These are phyloP conservation scores for Yamadazyma akitaensis DNA, from an alignment of 805 yeast species.

Conservation along the genomic window DNA sequence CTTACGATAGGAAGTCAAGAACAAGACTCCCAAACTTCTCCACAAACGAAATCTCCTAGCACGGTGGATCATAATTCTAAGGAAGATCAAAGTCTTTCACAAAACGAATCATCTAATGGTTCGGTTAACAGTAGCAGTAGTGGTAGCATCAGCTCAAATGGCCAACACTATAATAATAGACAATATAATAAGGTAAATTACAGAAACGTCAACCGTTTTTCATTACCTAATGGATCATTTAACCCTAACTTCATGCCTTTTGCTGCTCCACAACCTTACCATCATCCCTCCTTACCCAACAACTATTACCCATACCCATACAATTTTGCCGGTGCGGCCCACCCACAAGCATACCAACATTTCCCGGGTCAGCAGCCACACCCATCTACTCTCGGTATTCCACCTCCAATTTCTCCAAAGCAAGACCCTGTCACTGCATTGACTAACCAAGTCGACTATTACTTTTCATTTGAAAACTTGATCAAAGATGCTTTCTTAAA, in stretches of 20 bases:
- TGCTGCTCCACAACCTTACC: constrained; percentile 10
- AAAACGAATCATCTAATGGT: constrained; percentile 8
- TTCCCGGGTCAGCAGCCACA: constrained; percentile 3
- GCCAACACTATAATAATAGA: constrained; percentile 7
- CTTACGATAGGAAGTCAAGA: constrained; percentile 5
- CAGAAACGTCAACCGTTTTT: constrained; percentile 14
- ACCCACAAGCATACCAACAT: constrained; percentile 17
- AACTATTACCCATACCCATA: constrained; percentile 10
- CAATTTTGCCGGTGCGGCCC: constrained; percentile 10
- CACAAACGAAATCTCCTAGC: background rate
- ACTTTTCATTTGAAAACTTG: constrained; percentile 84
- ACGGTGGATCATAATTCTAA: background rate
- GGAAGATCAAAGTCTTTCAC: constrained; percentile 2
- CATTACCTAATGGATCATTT: constrained; percentile 12
- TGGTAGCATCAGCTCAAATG: constrained; percentile 4
- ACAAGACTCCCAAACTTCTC: background rate
- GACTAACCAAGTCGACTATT: constrained; percentile 75
- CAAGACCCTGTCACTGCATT: constrained; percentile 45
- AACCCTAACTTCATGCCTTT: constrained; percentile 11
- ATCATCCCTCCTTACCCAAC: constrained; percentile 15
- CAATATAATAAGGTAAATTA: constrained; percentile 10
- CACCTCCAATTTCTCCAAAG: constrained; percentile 47
- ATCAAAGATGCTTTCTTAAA: constrained; percentile 81
- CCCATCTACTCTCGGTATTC: constrained; percentile 28
- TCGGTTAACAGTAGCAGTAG: constrained; percentile 2